phyloP scores from a whole-genome alignment of 495 filamentous ascomycete species.

The Astrocystis sublimbata region DNA sequence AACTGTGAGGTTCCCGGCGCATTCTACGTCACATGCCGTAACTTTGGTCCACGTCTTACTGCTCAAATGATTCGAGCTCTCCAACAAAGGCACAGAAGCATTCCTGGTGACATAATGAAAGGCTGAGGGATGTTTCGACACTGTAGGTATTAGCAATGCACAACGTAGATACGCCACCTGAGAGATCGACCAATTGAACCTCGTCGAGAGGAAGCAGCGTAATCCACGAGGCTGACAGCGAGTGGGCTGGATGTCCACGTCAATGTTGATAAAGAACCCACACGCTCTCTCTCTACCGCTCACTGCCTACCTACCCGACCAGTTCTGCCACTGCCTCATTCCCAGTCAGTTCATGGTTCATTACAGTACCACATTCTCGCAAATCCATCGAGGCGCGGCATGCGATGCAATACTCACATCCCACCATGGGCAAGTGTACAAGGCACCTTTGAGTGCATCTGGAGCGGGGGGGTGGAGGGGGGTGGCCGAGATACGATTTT shows the following conservation, averaged over 20 bases:
- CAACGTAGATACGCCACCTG: not conserved
- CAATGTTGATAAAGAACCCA: too few relatives aligned
- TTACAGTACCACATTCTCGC: not conserved
- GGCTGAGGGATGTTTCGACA: not conserved
- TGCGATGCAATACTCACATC: too few relatives aligned
- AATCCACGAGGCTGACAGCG: too few relatives aligned
- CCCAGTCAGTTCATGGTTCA: not conserved
- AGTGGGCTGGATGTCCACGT: too few relatives aligned
- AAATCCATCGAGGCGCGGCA: not conserved
- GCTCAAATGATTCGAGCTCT: not conserved
- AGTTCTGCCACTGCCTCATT: too few relatives aligned
- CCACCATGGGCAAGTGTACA: too few relatives aligned
- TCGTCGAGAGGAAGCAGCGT: too few relatives aligned
- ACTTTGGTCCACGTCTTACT: conserved; percentile 10
- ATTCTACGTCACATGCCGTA: not conserved
- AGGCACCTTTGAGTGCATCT: not conserved
- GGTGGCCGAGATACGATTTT: too few relatives aligned
- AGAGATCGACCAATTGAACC: not conserved
- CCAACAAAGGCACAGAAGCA: not conserved
- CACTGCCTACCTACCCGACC: too few relatives aligned
- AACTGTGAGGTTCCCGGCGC: not conserved
- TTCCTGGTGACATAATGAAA: not conserved
- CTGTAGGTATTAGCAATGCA: not conserved
- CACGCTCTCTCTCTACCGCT: too few relatives aligned
- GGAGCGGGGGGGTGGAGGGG: too few relatives aligned